These are phyloP conservation scores for Phytophthora constricta DNA, from an alignment of 352 stramenopile species.

Conservation along the genomic window DNA sequence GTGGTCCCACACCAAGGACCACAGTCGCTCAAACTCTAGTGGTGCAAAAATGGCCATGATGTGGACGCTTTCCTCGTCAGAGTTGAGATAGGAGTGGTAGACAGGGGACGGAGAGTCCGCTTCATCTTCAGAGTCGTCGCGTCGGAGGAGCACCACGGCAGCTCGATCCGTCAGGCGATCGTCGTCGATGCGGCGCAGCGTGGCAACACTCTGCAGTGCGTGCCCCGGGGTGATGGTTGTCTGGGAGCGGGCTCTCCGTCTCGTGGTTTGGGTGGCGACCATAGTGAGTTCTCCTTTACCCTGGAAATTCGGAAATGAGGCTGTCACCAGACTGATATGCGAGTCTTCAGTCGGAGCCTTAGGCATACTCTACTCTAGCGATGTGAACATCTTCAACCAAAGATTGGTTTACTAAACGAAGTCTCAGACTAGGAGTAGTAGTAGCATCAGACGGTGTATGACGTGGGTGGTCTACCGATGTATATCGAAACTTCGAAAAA, in stretches of 20 bases:
- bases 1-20: neutral
- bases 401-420: no score
- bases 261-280: neutral
- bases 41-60: neutral
- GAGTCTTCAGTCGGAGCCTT: neutral
- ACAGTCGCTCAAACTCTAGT: neutral
- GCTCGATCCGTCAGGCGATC: neutral
- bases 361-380: neutral
- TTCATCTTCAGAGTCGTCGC: constrained; percentile 11
- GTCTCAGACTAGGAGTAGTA: no score
- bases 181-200: neutral
- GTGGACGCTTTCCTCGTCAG: neutral
- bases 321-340: neutral
- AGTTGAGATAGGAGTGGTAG: constrained; percentile 1
- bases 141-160: neutral
- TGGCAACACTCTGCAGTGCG: neutral
- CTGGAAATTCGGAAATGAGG: neutral
- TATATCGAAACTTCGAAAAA: no score
- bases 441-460: no score
- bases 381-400: neutral
- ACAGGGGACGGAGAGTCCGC: constrained; percentile 1
- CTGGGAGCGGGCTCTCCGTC: neutral
- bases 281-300: neutral
- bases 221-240: neutral
- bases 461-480: no score